Evolutionary conservation across 1,284 basidiomycete species (phyloP), one percentile per base, ranked within the genome.

Genomic region (Marasmius sp.): DNA sequence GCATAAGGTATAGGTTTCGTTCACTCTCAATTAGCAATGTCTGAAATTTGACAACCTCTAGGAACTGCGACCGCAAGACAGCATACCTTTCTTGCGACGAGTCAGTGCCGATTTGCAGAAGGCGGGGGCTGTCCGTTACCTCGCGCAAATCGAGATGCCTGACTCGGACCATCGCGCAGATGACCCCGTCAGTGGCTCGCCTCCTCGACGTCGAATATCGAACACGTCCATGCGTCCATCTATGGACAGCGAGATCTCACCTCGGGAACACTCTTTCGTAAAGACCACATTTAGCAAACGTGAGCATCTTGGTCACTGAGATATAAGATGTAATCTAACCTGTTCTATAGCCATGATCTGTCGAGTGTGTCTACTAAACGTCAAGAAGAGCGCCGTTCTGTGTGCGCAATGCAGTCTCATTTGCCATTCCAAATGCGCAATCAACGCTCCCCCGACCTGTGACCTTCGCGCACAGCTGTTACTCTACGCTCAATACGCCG

Each of bases 281-380:
- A 95, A 94, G 78, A 97, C 93, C 2, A 91, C 91, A 2, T 97
- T 97, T 74, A 89, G 90, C 70, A 96, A 95, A 80, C 85, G 94
- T 96, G 72, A 72, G 91, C 81, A 38, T 53, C 36, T 50, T 12
- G 57, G 51, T 38, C 12, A 43, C 50, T 18, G 18, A 68, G 48
- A 58, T 53, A 52, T 58, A 51, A 39, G 53, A 64, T 54, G 63
- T 68, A 56, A 56, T 71, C 61, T 57, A 67, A 65, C 59, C 64
- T 39, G 63, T 62, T 60, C 62, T 65, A 1, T 69, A 96, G 95
- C 94, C 27, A 91, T 98, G 75, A 78, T 85, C 11, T 98, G 95
- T 77, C 85, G 92, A 53, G 89, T 97, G 18, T 98, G 95, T 72
- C 81, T 88, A 61, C 77, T 84, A 58, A 84, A 83, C 61, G 91